Evolutionary conservation across 2,329 filamentous ascomycete species (phyloP), one percentile per base, ranked within the genome.

Genomic region (Lojkania enalia): DNA sequence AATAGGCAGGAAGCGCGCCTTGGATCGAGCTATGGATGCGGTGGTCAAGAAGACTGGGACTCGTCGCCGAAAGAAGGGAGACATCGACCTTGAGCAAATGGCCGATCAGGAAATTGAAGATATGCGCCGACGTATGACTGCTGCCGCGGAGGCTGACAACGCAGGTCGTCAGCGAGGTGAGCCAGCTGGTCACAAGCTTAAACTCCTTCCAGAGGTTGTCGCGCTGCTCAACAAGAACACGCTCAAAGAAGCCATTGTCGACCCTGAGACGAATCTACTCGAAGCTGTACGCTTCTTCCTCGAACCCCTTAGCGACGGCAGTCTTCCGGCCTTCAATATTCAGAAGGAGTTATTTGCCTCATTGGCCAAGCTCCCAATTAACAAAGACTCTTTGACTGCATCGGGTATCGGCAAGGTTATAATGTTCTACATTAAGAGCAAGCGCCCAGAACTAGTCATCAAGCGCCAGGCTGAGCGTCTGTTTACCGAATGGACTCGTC

Each of bases 261-360:
- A 96, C 57, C 92, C 92, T 0, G 94, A 99, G 64, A 95, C 87
- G 64, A 96, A 97, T 74, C 87, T 99, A 51, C 77, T 99, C 29
- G 90, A 95, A 71, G 88, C 91, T 12, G 90, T 99, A 63, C 90
- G 92, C 66, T 97, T 95, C 79, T 97, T 97, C 79, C 81, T 99
- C 16, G 94, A 99, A 68, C 94, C 94, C 1, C 80, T 97, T 35
- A 90, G 92, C 60, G 92, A 97, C 65, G 94, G 92, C 45, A 92
- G 89, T 49, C 80, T 99, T 38, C 94, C 94, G 0, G 92, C 94
- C 20, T 99, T 96, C 74, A 94, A 94, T 66, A 97, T 99, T 56
- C 94, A 99, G 74, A 89, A 91, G 50, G 91, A 97, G 67, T 82
- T 99, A 32, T 94, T 99, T 68, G 82, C 82, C 19, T 87, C 89